Evolutionary conservation across 257 asterid species (phyloP).

Genomic region (Paulownia fortunei): DNA sequence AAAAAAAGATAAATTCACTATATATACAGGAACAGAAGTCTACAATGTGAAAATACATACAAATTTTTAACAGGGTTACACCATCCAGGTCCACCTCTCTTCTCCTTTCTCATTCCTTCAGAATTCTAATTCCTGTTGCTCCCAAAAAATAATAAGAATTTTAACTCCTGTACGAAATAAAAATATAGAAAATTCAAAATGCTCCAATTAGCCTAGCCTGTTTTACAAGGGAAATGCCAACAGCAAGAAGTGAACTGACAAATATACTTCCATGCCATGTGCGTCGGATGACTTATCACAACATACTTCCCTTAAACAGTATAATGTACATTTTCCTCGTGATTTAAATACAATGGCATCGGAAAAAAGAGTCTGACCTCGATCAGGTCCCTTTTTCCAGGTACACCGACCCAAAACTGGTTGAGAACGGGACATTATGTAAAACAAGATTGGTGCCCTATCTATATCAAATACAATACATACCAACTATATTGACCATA

Average conservation of each 20-base stretch:
- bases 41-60: no score
- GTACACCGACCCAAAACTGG: background rate
- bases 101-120: no score
- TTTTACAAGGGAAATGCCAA: no score
- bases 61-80: no score
- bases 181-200: no score
- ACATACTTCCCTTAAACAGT: background rate
- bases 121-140: no score
- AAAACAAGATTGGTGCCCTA: background rate
- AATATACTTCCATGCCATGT: background rate
- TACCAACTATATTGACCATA: constrained; percentile 7
- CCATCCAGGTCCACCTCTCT: no score
- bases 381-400: constrained; percentile 7
- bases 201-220: no score
- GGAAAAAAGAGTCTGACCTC: constrained; percentile 28
- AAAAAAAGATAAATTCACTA: no score
- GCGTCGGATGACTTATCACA: background rate
- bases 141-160: no score
- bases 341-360: constrained; percentile 16
- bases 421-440: background rate
- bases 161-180: no score
- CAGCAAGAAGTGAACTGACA: background rate
- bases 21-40: no score
- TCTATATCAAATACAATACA: constrained; percentile 4
- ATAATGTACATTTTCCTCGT: constrained; percentile 33